Percentiles rank a stretch among this genome's conserved stretches.
These are phyloP conservation scores for Metschnikowia corniflorae DNA, from an alignment of 805 yeast genomes.

Conservation along the genomic window DNA sequence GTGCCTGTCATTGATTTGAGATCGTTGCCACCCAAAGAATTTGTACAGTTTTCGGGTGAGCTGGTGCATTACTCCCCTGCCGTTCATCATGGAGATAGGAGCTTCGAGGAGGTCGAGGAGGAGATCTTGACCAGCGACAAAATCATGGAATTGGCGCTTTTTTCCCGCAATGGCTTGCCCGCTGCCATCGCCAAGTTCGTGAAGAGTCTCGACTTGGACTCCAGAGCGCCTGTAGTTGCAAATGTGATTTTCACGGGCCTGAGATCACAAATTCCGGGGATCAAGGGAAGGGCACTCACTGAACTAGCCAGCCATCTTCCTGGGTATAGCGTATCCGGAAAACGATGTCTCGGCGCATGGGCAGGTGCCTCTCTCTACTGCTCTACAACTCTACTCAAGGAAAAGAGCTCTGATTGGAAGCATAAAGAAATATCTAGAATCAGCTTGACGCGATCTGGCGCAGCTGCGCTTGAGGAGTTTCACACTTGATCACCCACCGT, in stretches of 20 bases:
- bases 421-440: conserved; percentile 12
- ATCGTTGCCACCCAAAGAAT: conserved; percentile 2
- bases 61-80: conserved; percentile 8
- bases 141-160: conserved; percentile 1
- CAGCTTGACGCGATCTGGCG: conserved; percentile 3
- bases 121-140: background rate
- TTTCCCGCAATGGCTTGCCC: conserved; percentile 1
- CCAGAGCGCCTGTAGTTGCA: conserved; percentile 8
- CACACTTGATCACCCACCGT: background rate
- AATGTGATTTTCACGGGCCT: conserved; percentile 14
- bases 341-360: conserved; percentile 17
- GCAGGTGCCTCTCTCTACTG: conserved; percentile 20
- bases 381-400: conserved; percentile 15
- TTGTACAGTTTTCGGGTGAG: conserved; percentile 11
- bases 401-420: conserved; percentile 12
- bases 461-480: conserved; percentile 1
- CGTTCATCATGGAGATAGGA: background rate
- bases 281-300: conserved; percentile 9
- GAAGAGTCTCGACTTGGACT: conserved; percentile 8
- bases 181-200: conserved; percentile 4
- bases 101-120: conserved; percentile 7
- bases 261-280: conserved; percentile 4
- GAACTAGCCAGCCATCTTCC: conserved; percentile 8
- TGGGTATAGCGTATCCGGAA: conserved; percentile 5
- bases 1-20: conserved; percentile 13